Evolutionary conservation across 2,329 filamentous ascomycete species (phyloP), one percentile per base, ranked within the genome.

Genomic region (Harringtonia aguacate): DNA sequence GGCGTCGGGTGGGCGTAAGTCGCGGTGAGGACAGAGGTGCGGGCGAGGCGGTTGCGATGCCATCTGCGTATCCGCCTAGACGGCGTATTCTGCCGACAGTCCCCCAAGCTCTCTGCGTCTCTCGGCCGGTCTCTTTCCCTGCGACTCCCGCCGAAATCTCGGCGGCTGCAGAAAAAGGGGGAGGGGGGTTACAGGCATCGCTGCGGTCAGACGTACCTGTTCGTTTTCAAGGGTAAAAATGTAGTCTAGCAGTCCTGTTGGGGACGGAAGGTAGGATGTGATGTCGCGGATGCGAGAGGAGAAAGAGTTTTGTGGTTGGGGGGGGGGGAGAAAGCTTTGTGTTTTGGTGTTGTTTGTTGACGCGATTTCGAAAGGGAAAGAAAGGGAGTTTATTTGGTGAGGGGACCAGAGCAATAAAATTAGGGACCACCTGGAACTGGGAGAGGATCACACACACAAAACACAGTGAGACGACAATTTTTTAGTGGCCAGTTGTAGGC

Each of bases 401-500:
- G 39, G 46, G 39, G 43, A 21, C 38, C 36, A 45, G 48, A 17
- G 10, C 24, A 6, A 27, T 27, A 27, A 27, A 27, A 27, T 27
- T 27, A 27, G 24, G 24, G 24, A 27, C 7, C 24, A 10, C 24
- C 7, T 6, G 24, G n/a, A n/a, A n/a, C n/a, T n/a, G n/a, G n/a
- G n/a, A n/a, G n/a, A n/a, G 13, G 28, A 15, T 10, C 14, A 17
- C 14, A 4, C 20, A 30, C 14, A 45, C 22, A 39, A 42, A n/a
- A 24, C 24, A 41, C 33, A 27, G 43, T 45, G 43, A 45, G 43
- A 30, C 38, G 37, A 21, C 36, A 29, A 41, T 40, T 43, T 44
- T 36, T 36, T 37, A 46, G 44, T 36, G 39, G 44, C 28, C 34
- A 30, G 39, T 42, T 43, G 36, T 36, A 22, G 39, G 44, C 30